A percentile compares a stretch with the other conserved stretches of the same genome.
These are phyloP conservation scores for Penicillium crustosum DNA, from an alignment of 2,329 filamentous ascomycete genomes.

Conservation along the genomic window DNA sequence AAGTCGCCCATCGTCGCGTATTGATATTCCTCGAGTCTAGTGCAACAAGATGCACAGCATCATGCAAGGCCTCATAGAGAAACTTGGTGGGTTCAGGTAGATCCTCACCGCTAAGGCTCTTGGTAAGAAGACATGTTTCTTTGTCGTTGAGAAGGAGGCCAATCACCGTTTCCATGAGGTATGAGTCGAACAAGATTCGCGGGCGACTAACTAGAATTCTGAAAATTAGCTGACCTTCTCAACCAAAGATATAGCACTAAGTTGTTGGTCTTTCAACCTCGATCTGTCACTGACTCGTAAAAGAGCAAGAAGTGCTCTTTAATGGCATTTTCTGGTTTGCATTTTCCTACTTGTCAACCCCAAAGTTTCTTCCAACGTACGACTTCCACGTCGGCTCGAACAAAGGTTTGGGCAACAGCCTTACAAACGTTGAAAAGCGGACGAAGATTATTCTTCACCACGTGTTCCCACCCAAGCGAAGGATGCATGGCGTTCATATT, in stretches of 20 bases:
- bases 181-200: neutral
- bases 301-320: no score
- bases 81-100: neutral
- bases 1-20: no score
- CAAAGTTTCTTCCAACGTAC: no score
- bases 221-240: neutral
- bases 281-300: no score
- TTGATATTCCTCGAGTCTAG: conserved; percentile 11
- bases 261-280: neutral
- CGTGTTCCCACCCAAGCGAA: no score
- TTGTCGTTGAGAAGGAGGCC: neutral
- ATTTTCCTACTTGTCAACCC: no score
- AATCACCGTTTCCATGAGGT: neutral
- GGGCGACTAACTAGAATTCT: neutral
- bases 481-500: no score
- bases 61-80: neutral
- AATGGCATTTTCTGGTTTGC: no score
- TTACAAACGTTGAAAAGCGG: no score
- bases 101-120: neutral
- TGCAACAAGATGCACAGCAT: conserved; percentile 6
- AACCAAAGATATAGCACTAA: neutral
- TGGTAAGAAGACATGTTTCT: neutral
- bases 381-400: no score
- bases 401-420: no score
- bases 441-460: no score